Base-by-base conservation (phyloP, 1,284 basidiomycete genomes). In the Mycosarcoma maydis region DNA sequence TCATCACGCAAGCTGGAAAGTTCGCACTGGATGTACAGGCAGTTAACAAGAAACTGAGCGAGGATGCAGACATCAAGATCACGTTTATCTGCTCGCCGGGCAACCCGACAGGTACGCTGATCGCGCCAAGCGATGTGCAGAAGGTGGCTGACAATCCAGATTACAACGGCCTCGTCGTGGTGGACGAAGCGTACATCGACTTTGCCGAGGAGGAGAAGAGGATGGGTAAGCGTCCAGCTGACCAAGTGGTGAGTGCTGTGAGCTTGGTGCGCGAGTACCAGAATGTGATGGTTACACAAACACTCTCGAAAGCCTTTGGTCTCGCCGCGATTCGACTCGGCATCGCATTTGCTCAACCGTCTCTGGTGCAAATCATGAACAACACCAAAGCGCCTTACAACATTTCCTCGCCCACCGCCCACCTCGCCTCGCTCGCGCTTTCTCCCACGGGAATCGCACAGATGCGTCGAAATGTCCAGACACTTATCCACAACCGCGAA, bases 301-400 rank as follows among this genome's bases (percentile, higher is more conserved):
- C 95, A 0, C 84, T 98, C 27, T 95, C 92, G 83, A 99, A 98
- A 82, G 90, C 92, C 71, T 98, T 97, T 71, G 96, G 95, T 4
- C 85, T 99, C 3, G 96, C 96, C 5, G 94, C 90, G 6, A 96
- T 99, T 76, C 87, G 94, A 41, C 85, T 98, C 23, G 95, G 96
- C 3, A 88, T 95, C 56, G 92, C 93, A 0, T 85, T 97, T 61
- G 92, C 92, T 3, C 90, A 94, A 70, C 92, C 92, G 0, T 88
- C 91, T 0, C 85, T 98, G 17, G 90, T 97, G 43, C 94, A 95
- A 80, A 87, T 98, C 72, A 87, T 98, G 62, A 89, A 89, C 76
- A 98, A 98, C 83, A 92, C 95, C 48, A 98, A 98, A 83, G 96
- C 95, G 0, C 95, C 95, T 0, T 99, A 98, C 86, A 97, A 97